Evolutionary conservation across 352 stramenopile species (phyloP), one percentile per base, ranked within the genome.

Genomic region (Phytophthora ohioensis): DNA sequence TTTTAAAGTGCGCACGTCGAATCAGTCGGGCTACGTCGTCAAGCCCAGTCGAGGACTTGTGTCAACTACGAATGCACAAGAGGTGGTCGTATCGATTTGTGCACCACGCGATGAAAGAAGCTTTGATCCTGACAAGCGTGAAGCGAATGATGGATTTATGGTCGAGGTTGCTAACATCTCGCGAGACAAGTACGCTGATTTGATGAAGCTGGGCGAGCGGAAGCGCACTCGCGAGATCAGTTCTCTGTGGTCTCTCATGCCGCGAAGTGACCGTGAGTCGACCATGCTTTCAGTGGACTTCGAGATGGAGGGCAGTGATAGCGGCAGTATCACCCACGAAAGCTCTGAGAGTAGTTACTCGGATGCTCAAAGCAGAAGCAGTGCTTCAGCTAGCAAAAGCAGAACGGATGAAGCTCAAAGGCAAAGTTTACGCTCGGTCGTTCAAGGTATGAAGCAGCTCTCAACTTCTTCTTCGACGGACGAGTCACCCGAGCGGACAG

Each of bases 1-100:
- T 10, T 95, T 92, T 55, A 93, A 92, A 59, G 76, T 95, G 62
- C 91, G 90, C 67, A 95, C 85, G 15, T 92, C 87, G 7, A 92
- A 95, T 70, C 84, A 90, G 48, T 79, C 74, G 3, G 85, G 82
- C 3, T 95, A 95, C 58, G 85, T 85, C 31, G 84, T 95, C 10
- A 88, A 93, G 53, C 87, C 87, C n/a, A 85, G 75, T 31, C 75
- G 80, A 46, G 87, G 87, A 1, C 55, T 93, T 35, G 87, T 95
- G 15, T 78, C 69, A 0, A 64, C 80, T n/a, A 85, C 80, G 3
- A 91, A 76, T 48, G 80, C 80, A 8, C 82, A 91, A 57, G 71
- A 82, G 60, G 69, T 95, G 38, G 72, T 90, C n/a, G 73, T 93
- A 15, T 76, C 79, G 13, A 55, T 92, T 12, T 89, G 80, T 63